A percentile compares a stretch with the other conserved stretches of the same genome.
phyloP scores from a whole-genome alignment of 305 asterid species.

The Petunia hybrid region DNA sequence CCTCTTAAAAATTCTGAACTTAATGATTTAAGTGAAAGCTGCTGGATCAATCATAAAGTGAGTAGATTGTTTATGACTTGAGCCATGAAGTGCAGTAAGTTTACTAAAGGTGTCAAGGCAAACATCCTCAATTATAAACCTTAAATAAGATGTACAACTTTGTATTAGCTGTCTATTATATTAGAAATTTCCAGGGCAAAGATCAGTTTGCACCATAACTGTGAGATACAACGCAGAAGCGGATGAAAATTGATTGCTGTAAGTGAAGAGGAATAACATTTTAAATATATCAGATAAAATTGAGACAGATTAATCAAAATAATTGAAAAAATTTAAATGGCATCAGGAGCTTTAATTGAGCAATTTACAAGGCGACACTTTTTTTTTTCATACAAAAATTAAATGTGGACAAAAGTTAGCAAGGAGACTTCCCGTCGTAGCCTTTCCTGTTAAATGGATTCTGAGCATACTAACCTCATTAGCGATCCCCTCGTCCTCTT shows the following conservation, averaged over 20 bases:
- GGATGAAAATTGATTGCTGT: constrained; percentile 3
- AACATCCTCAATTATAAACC: not conserved
- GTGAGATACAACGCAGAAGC: not conserved
- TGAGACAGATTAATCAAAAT: not conserved
- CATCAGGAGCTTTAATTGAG: not conserved
- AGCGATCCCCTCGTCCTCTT: constrained; percentile 54
- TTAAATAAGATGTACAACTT: not conserved
- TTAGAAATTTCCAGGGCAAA: not conserved
- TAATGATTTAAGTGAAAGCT: too few species aligned
- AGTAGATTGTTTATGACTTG: too few species aligned
- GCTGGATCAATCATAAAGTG: too few species aligned
- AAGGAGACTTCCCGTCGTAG: not conserved
- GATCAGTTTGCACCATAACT: not conserved
- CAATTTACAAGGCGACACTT: not conserved
- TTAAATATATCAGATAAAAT: not conserved
- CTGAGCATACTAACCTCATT: constrained; percentile 48
- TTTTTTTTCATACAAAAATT: not conserved
- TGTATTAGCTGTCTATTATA: not conserved
- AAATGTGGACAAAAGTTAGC: not conserved
- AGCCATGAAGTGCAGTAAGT: too few species aligned
- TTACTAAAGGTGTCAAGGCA: too few species aligned
- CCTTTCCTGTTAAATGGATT: constrained; percentile 5
- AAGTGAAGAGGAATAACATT: not conserved
- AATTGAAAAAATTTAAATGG: not conserved
- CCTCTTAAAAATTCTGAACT: too few species aligned